Conservation (phyloP, 1,139 yeast genomes). For the Debaryomycetaceae sp. region DNA sequence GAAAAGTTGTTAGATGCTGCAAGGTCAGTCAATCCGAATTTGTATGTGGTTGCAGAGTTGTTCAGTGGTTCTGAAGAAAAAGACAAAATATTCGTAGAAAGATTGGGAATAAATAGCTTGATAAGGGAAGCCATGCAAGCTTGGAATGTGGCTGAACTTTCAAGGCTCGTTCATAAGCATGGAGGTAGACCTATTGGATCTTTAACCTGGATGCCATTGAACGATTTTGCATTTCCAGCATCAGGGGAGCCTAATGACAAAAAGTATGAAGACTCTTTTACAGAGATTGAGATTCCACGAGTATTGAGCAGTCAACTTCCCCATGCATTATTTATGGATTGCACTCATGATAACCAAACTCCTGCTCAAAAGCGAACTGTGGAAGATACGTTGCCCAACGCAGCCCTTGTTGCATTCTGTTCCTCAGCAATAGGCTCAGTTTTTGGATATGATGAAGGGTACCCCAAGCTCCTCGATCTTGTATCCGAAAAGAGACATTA, state of each 20-base stretch:
- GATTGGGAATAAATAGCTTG: conserved; percentile 82
- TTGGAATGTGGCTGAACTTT: conserved; percentile 81
- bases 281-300: conserved; percentile 63
- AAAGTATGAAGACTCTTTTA: conserved; percentile 36
- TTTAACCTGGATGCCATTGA: conserved; percentile 70
- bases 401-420: conserved; percentile 90
- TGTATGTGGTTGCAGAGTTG: conserved; percentile 91
- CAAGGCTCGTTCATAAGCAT: conserved; percentile 82
- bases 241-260: conserved; percentile 31
- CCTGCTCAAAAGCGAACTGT: conserved; percentile 88
- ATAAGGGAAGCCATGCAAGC: conserved; percentile 98
- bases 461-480: conserved; percentile 74
- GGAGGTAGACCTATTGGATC: conserved; percentile 98
- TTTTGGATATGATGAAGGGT: conserved; percentile 91
- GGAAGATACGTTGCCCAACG: conserved; percentile 91
- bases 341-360: conserved; percentile 93
- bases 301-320: conserved; percentile 67
- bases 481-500: conserved; percentile 76
- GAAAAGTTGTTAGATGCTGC: conserved; percentile 87
- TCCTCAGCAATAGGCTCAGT: conserved; percentile 94
- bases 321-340: conserved; percentile 95
- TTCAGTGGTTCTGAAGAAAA: conserved; percentile 89
- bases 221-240: conserved; percentile 67
- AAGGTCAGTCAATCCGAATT: conserved; percentile 74
- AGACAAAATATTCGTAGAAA: conserved; percentile 87